Percentiles rank a stretch among this genome's conserved stretches.
Evolutionary conservation across 2,329 filamentous ascomycete species (phyloP).

Genomic region (Talaromyces rugulosus): DNA sequence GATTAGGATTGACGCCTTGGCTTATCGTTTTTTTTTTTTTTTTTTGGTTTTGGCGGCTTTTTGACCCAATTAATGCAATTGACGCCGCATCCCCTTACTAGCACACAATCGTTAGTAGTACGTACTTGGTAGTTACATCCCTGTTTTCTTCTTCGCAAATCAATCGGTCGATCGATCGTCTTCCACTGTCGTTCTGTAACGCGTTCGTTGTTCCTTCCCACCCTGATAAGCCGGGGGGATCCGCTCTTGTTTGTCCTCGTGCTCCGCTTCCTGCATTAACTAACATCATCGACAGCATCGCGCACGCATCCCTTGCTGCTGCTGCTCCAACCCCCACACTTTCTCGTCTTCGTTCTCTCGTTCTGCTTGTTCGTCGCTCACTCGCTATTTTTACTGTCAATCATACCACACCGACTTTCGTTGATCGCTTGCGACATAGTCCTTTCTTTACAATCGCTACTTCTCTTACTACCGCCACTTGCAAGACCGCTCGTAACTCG

Average conservation of each 20-base stretch:
- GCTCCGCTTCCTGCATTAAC: too few species aligned
- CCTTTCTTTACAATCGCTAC: not conserved
- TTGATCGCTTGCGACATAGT: not conserved
- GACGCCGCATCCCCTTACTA: not conserved
- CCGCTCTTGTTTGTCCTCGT: not conserved
- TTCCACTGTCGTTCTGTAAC: not conserved
- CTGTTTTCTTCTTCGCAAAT: not conserved
- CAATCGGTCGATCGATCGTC: not conserved
- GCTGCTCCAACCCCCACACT: not conserved
- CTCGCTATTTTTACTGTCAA: not conserved
- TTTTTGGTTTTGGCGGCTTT: not conserved
- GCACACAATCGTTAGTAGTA: not conserved
- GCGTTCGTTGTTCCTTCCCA: not conserved
- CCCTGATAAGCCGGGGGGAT: not conserved
- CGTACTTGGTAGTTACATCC: too few species aligned
- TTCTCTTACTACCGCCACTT: not conserved
- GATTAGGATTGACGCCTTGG: too few species aligned
- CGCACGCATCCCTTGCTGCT: not conserved
- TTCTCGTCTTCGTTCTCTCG: not conserved
- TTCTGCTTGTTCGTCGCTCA: not conserved
- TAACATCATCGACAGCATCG: not conserved
- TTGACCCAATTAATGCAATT: not conserved
- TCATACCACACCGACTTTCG: not conserved
- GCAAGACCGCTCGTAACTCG: not conserved
- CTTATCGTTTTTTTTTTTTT: too few species aligned